phyloP scores from a whole-genome alignment of 2,329 filamentous ascomycete species.

The Trichoderma aggressivum region DNA sequence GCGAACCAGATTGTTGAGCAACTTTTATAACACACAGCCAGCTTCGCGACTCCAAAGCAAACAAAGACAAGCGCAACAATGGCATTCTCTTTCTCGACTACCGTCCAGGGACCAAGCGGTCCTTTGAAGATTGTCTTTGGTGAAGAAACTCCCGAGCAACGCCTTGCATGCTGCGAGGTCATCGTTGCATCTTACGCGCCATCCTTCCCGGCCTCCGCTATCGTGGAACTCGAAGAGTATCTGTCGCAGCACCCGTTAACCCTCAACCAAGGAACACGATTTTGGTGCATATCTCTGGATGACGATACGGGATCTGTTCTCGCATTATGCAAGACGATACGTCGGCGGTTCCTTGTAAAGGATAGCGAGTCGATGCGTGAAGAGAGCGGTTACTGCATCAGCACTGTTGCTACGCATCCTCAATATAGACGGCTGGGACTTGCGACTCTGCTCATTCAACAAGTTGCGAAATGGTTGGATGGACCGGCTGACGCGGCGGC shows the following conservation, averaged over 20 bases:
- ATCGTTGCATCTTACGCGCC: neutral
- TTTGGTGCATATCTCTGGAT: neutral
- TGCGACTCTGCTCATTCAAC: neutral
- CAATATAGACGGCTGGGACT: neutral
- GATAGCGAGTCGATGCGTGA: neutral
- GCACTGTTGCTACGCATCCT: neutral
- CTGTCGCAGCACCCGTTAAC: neutral
- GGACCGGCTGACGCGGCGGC: neutral
- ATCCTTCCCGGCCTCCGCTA: neutral
- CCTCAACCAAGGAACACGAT: neutral
- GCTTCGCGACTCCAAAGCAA: neutral
- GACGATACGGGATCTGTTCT: neutral
- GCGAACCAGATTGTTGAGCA: neutral
- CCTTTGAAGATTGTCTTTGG: neutral
- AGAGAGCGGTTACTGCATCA: neutral
- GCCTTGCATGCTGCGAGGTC: neutral
- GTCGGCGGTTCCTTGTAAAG: neutral
- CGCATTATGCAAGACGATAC: neutral
- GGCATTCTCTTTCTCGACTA: neutral
- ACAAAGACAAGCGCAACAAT: neutral
- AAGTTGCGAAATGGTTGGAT: slow-evolving; percentile 1
- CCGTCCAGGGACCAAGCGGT: neutral
- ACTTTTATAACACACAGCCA: neutral
- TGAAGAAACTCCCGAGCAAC: neutral
- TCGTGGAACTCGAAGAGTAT: neutral